phyloP scores from a whole-genome alignment of 23 red algal genomes.

The Gracilaria gracilis region DNA sequence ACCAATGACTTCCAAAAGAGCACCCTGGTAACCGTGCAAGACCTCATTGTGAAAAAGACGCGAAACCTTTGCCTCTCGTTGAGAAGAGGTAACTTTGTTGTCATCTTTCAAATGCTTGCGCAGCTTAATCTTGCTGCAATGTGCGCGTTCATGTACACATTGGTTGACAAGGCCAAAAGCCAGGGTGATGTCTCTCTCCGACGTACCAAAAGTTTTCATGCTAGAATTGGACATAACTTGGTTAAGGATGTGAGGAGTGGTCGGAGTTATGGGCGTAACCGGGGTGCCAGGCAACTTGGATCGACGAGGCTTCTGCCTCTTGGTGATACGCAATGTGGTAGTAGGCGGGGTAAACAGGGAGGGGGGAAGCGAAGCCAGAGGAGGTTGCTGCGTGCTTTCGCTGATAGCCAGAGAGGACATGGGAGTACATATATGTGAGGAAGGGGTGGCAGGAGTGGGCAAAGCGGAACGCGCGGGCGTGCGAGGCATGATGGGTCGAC shows the following conservation, averaged over 20 bases:
- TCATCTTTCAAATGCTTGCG: neutral
- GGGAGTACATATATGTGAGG: conserved; percentile 9
- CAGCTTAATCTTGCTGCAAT: neutral
- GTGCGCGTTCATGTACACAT: neutral
- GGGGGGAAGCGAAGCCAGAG: neutral
- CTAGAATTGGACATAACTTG: neutral
- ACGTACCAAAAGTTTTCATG: conserved; percentile 1
- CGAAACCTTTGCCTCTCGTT: conserved; percentile 32
- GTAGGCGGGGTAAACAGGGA: neutral
- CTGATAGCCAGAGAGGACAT: neutral
- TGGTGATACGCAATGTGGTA: conserved; percentile 4
- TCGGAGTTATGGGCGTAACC: neutral
- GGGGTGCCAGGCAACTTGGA: neutral
- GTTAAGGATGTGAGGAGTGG: neutral
- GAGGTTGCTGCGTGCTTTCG: neutral
- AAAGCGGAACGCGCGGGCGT: neutral
- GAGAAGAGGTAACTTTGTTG: neutral
- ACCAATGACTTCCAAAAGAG: conserved; percentile 6
- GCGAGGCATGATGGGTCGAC: conserved; percentile 14
- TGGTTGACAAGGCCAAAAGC: neutral
- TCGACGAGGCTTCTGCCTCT: neutral
- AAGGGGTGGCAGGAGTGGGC: neutral
- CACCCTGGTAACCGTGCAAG: neutral
- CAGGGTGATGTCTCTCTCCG: neutral
- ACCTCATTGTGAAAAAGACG: conserved; percentile 27